Conservation (phyloP, 148 eudicot genomes). For the Persicaria maculosa region DNA sequence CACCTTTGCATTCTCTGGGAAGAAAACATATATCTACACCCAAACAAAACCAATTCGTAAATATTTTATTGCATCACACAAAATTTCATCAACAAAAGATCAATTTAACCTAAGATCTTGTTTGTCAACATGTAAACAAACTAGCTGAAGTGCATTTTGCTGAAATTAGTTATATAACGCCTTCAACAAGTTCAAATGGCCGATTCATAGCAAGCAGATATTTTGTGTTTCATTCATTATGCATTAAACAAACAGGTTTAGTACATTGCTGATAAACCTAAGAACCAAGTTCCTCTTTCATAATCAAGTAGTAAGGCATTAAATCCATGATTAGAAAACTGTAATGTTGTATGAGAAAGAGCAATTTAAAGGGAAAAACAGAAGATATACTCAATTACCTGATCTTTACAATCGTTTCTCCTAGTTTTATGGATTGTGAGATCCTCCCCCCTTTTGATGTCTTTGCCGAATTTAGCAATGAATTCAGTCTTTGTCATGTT, state of each 20-base stretch:
- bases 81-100: too few relatives aligned
- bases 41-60: slow-evolving; percentile 1
- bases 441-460: slow-evolving; percentile 44
- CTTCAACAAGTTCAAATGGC: neutral
- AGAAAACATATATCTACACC: slow-evolving; percentile 69
- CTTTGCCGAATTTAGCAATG: slow-evolving; percentile 41
- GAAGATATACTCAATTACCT: slow-evolving; percentile 21
- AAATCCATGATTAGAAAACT: too few relatives aligned
- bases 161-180: neutral
- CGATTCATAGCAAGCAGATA: neutral
- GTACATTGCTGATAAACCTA: too few relatives aligned
- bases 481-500: slow-evolving; percentile 50
- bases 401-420: slow-evolving; percentile 42
- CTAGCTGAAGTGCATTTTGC: neutral
- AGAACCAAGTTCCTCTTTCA: too few relatives aligned
- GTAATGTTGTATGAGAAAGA: too few relatives aligned
- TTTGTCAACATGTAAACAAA: neutral
- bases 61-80: neutral
- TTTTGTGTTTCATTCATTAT: neutral
- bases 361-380: neutral
- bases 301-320: too few relatives aligned
- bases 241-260: neutral
- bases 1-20: slow-evolving; percentile 56
- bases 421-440: slow-evolving; percentile 42
- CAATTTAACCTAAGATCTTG: neutral